Conservation (phyloP, 345 rosid genomes). For the Eucalyptus regnans region DNA sequence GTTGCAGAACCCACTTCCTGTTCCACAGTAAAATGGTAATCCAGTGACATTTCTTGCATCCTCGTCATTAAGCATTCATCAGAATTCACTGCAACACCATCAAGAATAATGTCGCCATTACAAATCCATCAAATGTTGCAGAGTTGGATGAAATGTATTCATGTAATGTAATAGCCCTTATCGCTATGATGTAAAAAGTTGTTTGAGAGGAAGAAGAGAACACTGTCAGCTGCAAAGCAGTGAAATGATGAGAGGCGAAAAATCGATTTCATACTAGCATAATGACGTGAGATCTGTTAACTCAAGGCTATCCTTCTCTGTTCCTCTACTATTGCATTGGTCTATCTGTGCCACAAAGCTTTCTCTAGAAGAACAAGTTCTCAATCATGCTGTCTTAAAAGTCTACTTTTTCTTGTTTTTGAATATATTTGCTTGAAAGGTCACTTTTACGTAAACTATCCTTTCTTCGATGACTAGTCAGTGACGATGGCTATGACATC, state of each 20-base stretch:
- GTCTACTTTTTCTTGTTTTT: neutral
- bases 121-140: neutral
- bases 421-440: neutral
- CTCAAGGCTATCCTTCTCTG: neutral
- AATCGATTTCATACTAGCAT: neutral
- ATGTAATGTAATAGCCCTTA: neutral
- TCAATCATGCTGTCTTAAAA: neutral
- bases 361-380: neutral
- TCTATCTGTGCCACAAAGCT: neutral
- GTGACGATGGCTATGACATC: neutral
- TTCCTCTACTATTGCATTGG: neutral
- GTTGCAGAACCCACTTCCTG: conserved; percentile 68
- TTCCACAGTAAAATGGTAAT: conserved; percentile 20
- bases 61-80: conserved; percentile 66
- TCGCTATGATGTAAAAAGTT: neutral
- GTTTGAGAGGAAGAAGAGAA: neutral
- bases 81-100: conserved; percentile 35
- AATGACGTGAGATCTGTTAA: neutral
- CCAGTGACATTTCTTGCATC: conserved; percentile 74
- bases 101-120: neutral
- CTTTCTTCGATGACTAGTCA: neutral
- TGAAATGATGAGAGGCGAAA: neutral
- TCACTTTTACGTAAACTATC: neutral
- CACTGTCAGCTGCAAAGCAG: neutral
- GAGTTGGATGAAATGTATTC: neutral